Evolutionary conservation across 225 moss, liverwort and hornwort species (phyloP), one percentile per base, ranked within the genome.

Genomic region (Rhytidiadelphus loreus): DNA sequence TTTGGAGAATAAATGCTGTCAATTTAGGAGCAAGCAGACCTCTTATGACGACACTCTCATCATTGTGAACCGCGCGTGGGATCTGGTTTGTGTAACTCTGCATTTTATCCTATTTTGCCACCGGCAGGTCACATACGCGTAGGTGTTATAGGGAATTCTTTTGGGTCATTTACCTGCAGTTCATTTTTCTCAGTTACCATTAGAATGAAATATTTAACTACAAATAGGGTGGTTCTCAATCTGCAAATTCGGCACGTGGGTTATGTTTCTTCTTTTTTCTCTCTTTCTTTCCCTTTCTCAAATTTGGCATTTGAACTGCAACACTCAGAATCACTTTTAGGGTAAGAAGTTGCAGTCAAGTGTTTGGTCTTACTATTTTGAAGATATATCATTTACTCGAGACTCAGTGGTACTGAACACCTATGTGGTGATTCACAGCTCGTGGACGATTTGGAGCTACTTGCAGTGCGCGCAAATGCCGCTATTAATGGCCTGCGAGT

Each of bases 371-470:
- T 78, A 18, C 28, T 80, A 44, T 80, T 88, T 71, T 86, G 48
- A 68, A 57, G 58, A 64, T 75, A 75, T 33, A 35, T 48, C 39
- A 57, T 83, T 80, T 65, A 72, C 56, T 75, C 39, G 57, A 80
- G 65, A 70, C 86, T 85, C 83, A 80, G 53, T 85, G 75, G 56
- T 87, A 80, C 75, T 80, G 89, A 84, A 89, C 44, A 61, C n/a
- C 39, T 77, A 76, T 70, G 79, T 91, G 71, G 58, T 88, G 69
- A 80, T 82, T 24, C 83, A n/a, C 97, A 99, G 97, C 95, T 99
- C 80, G 97, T 99, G 90, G 97, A 96, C 85, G 97, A 99, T 90
- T 93, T 99, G 93, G 99, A 99, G 94, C 91, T 99, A 90, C 95
- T 99, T 82, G 94, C 97, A 73, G 92, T 96, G 59, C 96, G 97